Base-by-base conservation (phyloP, 73 alveolate species). In the Diophrys appendiculata region DNA sequence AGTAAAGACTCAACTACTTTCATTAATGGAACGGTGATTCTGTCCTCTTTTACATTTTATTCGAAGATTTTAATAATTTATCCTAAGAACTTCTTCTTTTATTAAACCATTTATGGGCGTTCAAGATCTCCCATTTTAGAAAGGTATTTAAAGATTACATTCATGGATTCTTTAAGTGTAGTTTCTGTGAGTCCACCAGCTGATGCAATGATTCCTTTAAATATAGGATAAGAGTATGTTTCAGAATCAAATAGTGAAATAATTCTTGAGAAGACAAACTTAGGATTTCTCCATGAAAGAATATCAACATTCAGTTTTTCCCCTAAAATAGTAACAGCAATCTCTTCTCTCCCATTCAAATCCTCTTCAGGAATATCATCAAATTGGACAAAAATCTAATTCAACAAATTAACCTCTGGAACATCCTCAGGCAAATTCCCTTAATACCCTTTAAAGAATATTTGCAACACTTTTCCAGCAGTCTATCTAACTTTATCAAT, bases 131-230 rank as follows among this genome's bases (percentile, higher is more conserved):
- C 84, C 74, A 89, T 64, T 43, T 84, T 25, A 2, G 84, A 76
- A 5, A 84, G 68, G 72, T 76, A 72, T 34, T 89, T 80, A 43
- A 89, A 80, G 33, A 85, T 53, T 1, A 73, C 91, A 67, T 84
- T 83, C 27, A 87, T 81, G 67, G 93, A 71, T 24, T 91, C 81
- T 80, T 91, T 94, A 54, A 92, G 84, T 2, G 96, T 94, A 34
- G 90, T 86, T 76, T 94, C 98, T 65, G 97, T 94, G 0, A 94
- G 77, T 14, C 98, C 95, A 29, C 97, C 94, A 33, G 89, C 80
- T 54, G 94, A 81, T 35, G 92, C 75, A 31, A 92, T 84, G 54
- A 88, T 75, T 52, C 98, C 98, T 74, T 82, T 92, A 33, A 91
- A 81, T 43, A 94, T 76, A 0, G 87, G 31, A 29, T 83, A 69